Base-by-base conservation (phyloP, 495 filamentous ascomycete genomes). In the Aspergillus hancockii region DNA sequence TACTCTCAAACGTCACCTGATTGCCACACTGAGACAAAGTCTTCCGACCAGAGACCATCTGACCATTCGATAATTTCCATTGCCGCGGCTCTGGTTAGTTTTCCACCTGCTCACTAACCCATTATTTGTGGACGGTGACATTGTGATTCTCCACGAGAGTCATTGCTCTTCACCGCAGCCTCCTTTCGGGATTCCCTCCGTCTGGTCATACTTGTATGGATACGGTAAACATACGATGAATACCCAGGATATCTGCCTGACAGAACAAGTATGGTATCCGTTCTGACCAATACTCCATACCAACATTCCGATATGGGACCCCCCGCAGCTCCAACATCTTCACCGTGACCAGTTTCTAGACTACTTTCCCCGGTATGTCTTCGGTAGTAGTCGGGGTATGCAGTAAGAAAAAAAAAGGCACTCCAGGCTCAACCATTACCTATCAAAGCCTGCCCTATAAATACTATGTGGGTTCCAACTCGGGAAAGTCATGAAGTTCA, bases 161-260 rank as follows among this genome's bases (percentile, higher is more conserved):
- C 28, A 21, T 43, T 25, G 31, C 28, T 50, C 59, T 67, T 77
- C 75, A 78, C 75, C 75, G 75, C 71, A 76, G 67, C 49, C 75
- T 75, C 65, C 68, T 72, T 76, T 73, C 60, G 73, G 74, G 62
- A 40, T 34, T 25, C 47, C 40, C 43, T n/a, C 38, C 28, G 56
- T 55, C 56, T 50, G n/a, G 59, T 40, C 30, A 0, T 2, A 50
- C 60, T 32, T 3, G 21, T 51, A 60, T 23, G 12, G 43, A 52
- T 32, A 60, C 51, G 59, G 50, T 64, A 64, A 63, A 28, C 58
- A 55, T 55, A 22, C 31, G 22, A 40, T 23, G 36, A 52, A 31
- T 14, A 36, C 32, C 10, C 32, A 10, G 32, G 9, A 4, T 10
- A 36, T 36, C 8, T 10, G 13, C 8, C 13, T 9, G 1, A 5